Evolutionary conservation across 306 rosid genomes (phyloP).

Genomic region (Acacia crassicarpa): DNA sequence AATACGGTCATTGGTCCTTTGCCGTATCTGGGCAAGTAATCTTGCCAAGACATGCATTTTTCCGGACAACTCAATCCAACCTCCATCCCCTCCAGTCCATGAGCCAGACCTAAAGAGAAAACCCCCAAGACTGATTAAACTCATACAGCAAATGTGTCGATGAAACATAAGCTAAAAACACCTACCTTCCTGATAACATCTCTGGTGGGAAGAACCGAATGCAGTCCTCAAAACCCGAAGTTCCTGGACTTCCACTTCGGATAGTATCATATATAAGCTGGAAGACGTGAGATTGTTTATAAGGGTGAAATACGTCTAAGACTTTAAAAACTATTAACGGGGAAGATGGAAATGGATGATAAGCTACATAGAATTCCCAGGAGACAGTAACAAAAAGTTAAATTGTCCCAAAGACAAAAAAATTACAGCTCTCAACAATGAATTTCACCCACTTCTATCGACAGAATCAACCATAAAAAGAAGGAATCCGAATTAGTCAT

Average conservation of each 20-base stretch:
- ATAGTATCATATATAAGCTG: slow-evolving; percentile 91
- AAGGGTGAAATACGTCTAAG: slow-evolving; percentile 22
- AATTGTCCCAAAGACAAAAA: slow-evolving; percentile 11
- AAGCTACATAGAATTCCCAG: background rate
- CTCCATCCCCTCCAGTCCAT: slow-evolving; percentile 91
- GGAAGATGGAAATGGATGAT: slow-evolving; percentile 16
- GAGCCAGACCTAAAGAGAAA: slow-evolving; percentile 72
- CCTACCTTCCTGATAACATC: slow-evolving; percentile 92
- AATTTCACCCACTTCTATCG: background rate
- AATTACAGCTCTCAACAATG: slow-evolving; percentile 2
- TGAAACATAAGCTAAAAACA: slow-evolving; percentile 15
- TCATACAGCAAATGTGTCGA: slow-evolving; percentile 16
- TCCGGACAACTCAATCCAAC: slow-evolving; percentile 95
- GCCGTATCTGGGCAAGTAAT: slow-evolving; percentile 82
- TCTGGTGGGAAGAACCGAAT: slow-evolving; percentile 86
- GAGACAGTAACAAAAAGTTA: slow-evolving; percentile 2
- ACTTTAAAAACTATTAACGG: slow-evolving; percentile 21
- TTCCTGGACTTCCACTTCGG: slow-evolving; percentile 82
- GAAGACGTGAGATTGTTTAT: slow-evolving; percentile 38
- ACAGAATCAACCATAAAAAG: background rate
- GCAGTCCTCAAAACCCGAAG: slow-evolving; percentile 94
- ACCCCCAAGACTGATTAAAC: slow-evolving; percentile 15
- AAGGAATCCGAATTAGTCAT: slow-evolving; percentile 15
- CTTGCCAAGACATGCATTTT: slow-evolving; percentile 98
- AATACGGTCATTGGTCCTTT: slow-evolving; percentile 82